Base-by-base conservation (phyloP, 164 flowering plant genomes). In the Umbilicus rupestris region DNA sequence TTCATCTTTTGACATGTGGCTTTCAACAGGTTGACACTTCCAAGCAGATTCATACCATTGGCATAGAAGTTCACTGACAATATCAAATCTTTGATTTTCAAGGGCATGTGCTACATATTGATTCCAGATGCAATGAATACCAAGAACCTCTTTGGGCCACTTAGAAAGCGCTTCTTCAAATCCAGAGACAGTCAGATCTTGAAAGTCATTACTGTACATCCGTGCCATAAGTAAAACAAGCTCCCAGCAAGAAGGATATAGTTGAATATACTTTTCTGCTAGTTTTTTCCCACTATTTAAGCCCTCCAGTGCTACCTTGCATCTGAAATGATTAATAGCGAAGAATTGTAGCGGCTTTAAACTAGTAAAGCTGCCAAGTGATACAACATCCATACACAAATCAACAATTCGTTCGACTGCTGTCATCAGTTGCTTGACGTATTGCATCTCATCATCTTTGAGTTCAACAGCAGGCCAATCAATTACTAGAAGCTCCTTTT, bases 81-180 rank as follows among this genome's bases (percentile, higher is more conserved):
- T 71, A 65, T 77, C 79, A 37, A 60, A 7, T 52, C 67, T 76
- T 45, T 79, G 86, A 65, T 69, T 82, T 68, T 77, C 84, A 29
- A 90, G 80, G 8, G 84, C 87, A 70, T 68, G 77, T 69, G 82
- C 84, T 29, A 75, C 85, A 80, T 84, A 90, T 70, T 90, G 96
- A 75, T 90, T 86, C 95, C 92, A 92, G 65, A 92, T 77, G 64
- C 89, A 84, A 39, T 90, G 89, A 63, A 85, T 63, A 39, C 95
- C 96, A 66, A 88, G 82, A n/a, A 65, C 66, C 22, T 81, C 88
- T 52, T 75, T 80, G 1, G 85, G 87, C 93, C 95, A 87, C 20
- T 74, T 79, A 68, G 57, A 59, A 50, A 88, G 66, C 24, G 83
- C 86, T 29, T 83, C 83, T 73, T 85, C 88, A 81, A 90, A 92